phyloP scores from a whole-genome alignment of 75 land plant species.

The Picea glauca region DNA sequence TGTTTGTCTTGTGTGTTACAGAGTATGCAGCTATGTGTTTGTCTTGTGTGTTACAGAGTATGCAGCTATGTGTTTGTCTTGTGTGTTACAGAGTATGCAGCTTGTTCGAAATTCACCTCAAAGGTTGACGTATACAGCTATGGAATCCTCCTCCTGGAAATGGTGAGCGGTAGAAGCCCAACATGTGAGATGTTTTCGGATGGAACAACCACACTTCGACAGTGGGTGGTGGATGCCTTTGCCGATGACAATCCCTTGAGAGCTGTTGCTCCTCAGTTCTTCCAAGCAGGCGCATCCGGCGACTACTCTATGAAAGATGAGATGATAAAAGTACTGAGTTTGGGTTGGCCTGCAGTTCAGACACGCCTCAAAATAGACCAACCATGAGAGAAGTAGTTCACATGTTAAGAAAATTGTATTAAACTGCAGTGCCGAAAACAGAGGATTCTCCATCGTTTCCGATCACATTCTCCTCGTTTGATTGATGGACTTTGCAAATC shows the following conservation, averaged over 20 bases:
- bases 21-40: not conserved
- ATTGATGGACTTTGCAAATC: too few species aligned
- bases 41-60: not conserved
- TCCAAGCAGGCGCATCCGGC: not conserved
- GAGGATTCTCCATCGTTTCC: not conserved
- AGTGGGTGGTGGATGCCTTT: not conserved
- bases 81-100: not conserved
- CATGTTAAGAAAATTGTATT: not conserved
- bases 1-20: not conserved
- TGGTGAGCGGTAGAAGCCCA: not conserved
- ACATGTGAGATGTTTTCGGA: not conserved
- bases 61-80: not conserved
- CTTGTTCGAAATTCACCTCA: not conserved
- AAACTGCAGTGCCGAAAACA: not conserved
- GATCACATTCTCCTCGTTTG: too few species aligned
- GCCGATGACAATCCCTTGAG: not conserved
- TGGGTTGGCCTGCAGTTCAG: not conserved
- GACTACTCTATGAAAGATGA: not conserved
- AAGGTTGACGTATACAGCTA: not conserved
- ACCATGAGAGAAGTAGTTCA: not conserved
- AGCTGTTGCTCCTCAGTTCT: not conserved
- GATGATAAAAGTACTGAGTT: not conserved
- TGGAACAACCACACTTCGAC: not conserved
- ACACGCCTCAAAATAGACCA: not conserved
- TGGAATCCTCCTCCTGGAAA: not conserved